Conservation (phyloP, 192 early-diverging fungal genomes). For the Coemansia sp. region DNA sequence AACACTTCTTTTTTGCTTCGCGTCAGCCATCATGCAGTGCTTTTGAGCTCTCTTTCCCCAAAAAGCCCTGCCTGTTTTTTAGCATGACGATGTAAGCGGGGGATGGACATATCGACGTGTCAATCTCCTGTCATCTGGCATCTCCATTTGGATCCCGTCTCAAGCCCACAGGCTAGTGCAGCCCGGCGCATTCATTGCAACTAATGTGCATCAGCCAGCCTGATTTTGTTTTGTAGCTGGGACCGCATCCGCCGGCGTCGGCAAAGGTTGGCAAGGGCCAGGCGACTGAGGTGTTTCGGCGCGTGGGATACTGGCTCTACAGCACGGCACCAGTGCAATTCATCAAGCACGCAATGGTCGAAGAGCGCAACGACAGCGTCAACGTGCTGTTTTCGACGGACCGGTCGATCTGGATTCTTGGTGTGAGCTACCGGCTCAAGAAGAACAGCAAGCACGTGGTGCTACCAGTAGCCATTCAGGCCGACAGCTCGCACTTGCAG, state of each 20-base stretch:
- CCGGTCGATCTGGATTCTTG: slow-evolving; percentile 53
- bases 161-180: not conserved
- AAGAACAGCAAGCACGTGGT: slow-evolving; percentile 48
- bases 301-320: slow-evolving; percentile 57
- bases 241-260: slow-evolving; percentile 39
- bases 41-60: not conserved
- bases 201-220: not conserved
- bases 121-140: slow-evolving; percentile 1
- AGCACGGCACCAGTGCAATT: slow-evolving; percentile 55
- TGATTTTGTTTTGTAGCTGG: slow-evolving; percentile 28
- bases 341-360: slow-evolving; percentile 54
- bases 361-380: slow-evolving; percentile 51
- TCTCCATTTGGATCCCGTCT: not conserved
- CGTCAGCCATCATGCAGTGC: not conserved
- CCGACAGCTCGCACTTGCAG: slow-evolving; percentile 46
- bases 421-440: slow-evolving; percentile 49
- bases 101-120: not conserved
- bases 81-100: not conserved
- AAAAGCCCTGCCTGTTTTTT: not conserved
- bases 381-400: slow-evolving; percentile 50
- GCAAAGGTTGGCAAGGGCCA: slow-evolving; percentile 49
- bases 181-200: not conserved
- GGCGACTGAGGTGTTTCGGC: slow-evolving; percentile 49
- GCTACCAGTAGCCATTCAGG: slow-evolving; percentile 42
- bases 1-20: not conserved